Conservation (phyloP, 2,329 filamentous ascomycete species). For the Colletotrichum sansevieriae region DNA sequence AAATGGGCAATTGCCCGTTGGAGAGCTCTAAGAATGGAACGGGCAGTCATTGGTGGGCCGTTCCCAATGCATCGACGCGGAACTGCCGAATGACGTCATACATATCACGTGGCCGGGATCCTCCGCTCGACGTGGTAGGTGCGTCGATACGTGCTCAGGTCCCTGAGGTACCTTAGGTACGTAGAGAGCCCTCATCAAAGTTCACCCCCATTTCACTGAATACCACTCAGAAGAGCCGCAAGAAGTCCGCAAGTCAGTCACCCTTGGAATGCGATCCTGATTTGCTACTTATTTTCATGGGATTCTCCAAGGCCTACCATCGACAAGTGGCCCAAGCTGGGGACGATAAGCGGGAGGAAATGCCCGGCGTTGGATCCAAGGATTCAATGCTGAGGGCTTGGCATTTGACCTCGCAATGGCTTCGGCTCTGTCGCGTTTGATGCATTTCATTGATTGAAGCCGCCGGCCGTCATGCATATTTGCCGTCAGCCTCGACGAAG, state of each 20-base stretch:
- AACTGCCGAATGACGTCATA: slow-evolving; percentile 25
- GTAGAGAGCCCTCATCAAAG: not conserved
- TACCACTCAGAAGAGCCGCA: not conserved
- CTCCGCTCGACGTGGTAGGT: not conserved
- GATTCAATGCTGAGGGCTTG: slow-evolving; percentile 11
- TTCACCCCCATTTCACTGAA: not conserved
- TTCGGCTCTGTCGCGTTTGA: slow-evolving; percentile 3
- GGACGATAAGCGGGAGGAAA: not conserved
- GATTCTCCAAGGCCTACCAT: not conserved
- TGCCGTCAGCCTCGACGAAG: not conserved
- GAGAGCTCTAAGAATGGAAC: slow-evolving; percentile 8
- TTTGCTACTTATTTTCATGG: not conserved
- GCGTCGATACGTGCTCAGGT: slow-evolving; percentile 8
- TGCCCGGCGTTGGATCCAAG: slow-evolving; percentile 12
- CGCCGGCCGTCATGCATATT: not conserved
- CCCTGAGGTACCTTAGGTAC: not conserved
- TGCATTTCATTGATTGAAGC: not conserved
- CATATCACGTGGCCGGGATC: slow-evolving; percentile 8
- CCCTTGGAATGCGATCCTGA: not conserved
- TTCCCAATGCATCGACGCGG: slow-evolving; percentile 5
- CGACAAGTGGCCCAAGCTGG: not conserved
- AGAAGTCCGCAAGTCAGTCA: slow-evolving; percentile 2
- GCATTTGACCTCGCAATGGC: not conserved
- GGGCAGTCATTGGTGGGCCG: slow-evolving; percentile 11
- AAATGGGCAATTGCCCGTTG: slow-evolving; percentile 25